These are phyloP conservation scores for Mycena rebaudengoi DNA, from an alignment of 768 basidiomycete species.

Conservation along the genomic window DNA sequence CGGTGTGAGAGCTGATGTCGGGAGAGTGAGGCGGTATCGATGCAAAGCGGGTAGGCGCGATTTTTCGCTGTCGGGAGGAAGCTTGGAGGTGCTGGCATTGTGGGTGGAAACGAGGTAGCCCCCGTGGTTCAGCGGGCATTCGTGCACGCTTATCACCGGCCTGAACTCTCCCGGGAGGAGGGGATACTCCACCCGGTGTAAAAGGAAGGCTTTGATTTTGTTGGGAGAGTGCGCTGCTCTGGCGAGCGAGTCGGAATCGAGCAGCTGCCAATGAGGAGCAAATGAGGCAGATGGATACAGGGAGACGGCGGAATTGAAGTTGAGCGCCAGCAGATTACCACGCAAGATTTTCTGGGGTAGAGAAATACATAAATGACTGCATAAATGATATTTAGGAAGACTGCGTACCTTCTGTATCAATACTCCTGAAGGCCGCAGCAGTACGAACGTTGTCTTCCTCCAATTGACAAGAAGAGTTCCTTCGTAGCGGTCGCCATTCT, in stretches of 20 bases:
- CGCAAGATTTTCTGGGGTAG: too few species aligned
- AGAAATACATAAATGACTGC: too few species aligned
- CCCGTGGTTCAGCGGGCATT: neutral
- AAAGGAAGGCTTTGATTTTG: neutral
- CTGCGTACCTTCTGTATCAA: neutral
- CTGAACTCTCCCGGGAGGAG: neutral
- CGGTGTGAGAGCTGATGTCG: neutral
- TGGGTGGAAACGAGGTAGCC: neutral
- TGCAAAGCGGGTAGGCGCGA: neutral
- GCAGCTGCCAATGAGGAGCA: too few species aligned
- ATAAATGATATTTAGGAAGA: neutral
- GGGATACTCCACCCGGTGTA: neutral
- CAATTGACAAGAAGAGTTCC: slow-evolving; percentile 2
- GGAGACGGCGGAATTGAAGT: too few species aligned
- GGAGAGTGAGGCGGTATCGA: neutral
- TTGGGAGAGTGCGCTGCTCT: too few species aligned
- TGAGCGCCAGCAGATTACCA: too few species aligned
- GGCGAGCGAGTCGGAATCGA: too few species aligned
- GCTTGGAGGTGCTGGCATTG: neutral
- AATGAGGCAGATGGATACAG: too few species aligned
- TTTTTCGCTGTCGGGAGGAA: neutral
- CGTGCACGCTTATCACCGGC: neutral
- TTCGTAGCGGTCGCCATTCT: neutral
- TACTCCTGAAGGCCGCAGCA: neutral
- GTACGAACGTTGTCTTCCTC: neutral